Base-by-base conservation (phyloP, 306 rosid species). In the Vigna mungo region DNA sequence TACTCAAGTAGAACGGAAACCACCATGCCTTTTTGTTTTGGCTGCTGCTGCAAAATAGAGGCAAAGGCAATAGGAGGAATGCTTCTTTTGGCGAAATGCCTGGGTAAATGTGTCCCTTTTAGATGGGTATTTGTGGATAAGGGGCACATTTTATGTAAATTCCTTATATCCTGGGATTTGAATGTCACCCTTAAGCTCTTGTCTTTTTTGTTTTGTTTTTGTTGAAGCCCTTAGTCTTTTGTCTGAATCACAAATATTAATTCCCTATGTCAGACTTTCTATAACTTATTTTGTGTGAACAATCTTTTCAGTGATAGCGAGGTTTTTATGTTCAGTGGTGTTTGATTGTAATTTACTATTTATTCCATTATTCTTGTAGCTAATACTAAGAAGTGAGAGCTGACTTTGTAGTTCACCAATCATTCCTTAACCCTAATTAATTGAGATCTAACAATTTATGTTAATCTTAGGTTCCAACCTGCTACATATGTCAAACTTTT, bases 361-460 rank as follows among this genome's bases (percentile, higher is more conserved):
- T 52, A 23, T 37, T 76, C 46, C 43, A 41, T 51, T 64, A 51
- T 65, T 52, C 4, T 66, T 34, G 58, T 66, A 66, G 68, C 46
- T n/a, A 43, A 67, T 27, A 12, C 41, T 23, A 39, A 65, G 54
- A 64, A 51, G 55, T 67, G 36, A 10, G 65, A 55, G 17, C 46
- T 76, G 15, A 44, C 43, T 6, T 44, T 27, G 9, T 13, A 55
- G 52, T 78, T 78, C 46, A 43, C 60, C 37, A 14, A 44, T 32
- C 47, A n/a, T 77, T 77, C 56, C 34, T 77, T 52, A 37, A n/a
- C 47, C 56, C 55, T 66, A 43, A 46, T 78, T 68, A 17, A 52
- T 39, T 20, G 52, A 34, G 61, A 52, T 27, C 47, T 23, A 15
- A 47, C 61, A 58, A 59, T 78, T 78, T 71, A 55, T 41, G 59